Base-by-base conservation (phyloP, 2,329 filamentous ascomycete genomes). In the Botryotinia calthae region DNA sequence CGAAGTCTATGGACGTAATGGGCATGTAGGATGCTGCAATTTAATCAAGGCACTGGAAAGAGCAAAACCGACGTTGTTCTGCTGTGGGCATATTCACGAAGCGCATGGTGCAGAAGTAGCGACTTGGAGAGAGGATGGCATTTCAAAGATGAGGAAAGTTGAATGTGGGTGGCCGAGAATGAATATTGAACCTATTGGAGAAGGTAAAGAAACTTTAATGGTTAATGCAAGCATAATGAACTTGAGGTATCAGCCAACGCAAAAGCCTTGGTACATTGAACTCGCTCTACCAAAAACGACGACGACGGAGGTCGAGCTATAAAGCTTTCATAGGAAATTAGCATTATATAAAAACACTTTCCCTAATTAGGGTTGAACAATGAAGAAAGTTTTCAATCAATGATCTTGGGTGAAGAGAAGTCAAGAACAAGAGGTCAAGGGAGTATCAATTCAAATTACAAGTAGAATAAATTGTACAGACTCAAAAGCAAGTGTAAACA, bases 1-100 rank as follows among this genome's bases (percentile, higher is more conserved):
- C 76, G 76, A 76, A 18, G 73, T 76, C 6, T 10, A 9, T 31
- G 22, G 54, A 25, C 5, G 28, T 0, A 62, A 69, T n/a, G 74
- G 54, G 0, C 76, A 77, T 62, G 73, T 76, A 4, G 89, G 89
- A 0, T 90, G 89, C 79, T 81, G 84, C 64, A 84, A 86, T 76
- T 81, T 91, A 1, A 82, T 87, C 1, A 80, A 82, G 1, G 88
- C 88, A 0, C 81, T 86, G 2, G 80, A 82, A 70, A 82, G 87
- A 9, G 85, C 84, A 16, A 82, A 82, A 68, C 89, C 89, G 0
- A 79, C 81, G 4, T 68, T 91, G n/a, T 87, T 90, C 78, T 87
- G 87, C 75, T 91, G 90, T 77, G 88, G 89, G 0, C 88, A 90
- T 80, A 89, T 90, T 28, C 87, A 89, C 76, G 86, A 88, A 75